Base-by-base conservation (phyloP, 495 filamentous ascomycete genomes). In the Penicillium bovifimosum region DNA sequence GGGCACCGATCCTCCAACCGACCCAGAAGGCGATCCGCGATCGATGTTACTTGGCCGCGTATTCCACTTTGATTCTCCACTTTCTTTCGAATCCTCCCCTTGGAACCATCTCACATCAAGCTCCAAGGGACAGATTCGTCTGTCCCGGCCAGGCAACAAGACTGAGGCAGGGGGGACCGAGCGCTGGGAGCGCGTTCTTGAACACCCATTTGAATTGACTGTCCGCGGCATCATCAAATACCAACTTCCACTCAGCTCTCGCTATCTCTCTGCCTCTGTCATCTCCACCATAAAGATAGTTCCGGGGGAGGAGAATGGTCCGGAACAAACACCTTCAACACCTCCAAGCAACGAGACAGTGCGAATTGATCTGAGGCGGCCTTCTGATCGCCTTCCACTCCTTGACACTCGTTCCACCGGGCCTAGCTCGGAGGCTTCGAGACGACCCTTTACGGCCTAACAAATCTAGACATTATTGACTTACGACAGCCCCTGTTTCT, bases 1-100 rank as follows among this genome's bases (percentile, higher is more conserved):
- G 56, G 85, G 87, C 28, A 86, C 82, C 11, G 88, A 93, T 65
- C 86, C 87, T 5, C 84, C 86, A 5, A 73, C 75, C 17, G 83
- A 85, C 47, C 73, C 84, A 4, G 82, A 85, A 28, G 74, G 78
- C 24, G 85, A 86, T 47, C 70, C 83, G 2, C 86, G 88, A 48
- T 93, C 87, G 32, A 91, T 97, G 85, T 81, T 90, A 26, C 84
- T 98, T 16, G 93, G 93, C 16, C 86, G 85, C 36, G 90, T 98
- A 31, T 84, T 86, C 52, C 76, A 79, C 41, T 93, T 98, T 68
- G 89, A 96, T 63, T 91, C 86, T 28, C 83, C 90, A 0, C 76
- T 97, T 26, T 81, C 81, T 2, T 96, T 97, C 59, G 91, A 96
- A 47, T 83, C 88, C 14, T 91, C 90, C 10, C 91, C 92, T 27